phyloP scores from a whole-genome alignment of 192 early-diverging fungal species.

The Diversispora epigaea region DNA sequence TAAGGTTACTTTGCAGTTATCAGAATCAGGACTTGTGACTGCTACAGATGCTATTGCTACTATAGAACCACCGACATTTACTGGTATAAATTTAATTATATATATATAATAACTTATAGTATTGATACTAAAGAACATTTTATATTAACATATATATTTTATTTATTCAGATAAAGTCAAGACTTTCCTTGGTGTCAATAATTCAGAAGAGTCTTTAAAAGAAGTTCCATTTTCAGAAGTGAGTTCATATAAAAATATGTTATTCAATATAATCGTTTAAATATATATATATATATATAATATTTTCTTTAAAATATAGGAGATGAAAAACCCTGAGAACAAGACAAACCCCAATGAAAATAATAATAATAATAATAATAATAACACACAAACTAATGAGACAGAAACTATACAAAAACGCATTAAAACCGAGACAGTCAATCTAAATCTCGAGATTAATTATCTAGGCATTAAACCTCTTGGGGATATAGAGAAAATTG shows the following conservation, averaged over 20 bases:
- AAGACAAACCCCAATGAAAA: no score
- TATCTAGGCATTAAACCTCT: constrained; percentile 58
- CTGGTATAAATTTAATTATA: constrained; percentile 9
- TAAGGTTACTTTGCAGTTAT: constrained; percentile 75
- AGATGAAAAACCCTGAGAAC: constrained; percentile 4
- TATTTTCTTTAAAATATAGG: background rate
- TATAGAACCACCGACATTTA: constrained; percentile 43
- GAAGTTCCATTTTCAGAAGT: constrained; percentile 26
- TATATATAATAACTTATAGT: background rate
- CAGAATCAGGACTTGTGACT: constrained; percentile 71
- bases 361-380: background rate
- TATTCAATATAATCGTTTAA: background rate
- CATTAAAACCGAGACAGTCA: constrained; percentile 54
- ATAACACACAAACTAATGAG: constrained; percentile 35
- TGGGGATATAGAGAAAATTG: constrained; percentile 39
- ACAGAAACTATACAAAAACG: constrained; percentile 30
- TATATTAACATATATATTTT: constrained; percentile 4
- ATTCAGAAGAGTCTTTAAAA: constrained; percentile 33
- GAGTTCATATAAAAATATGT: background rate
- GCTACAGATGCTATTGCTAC: constrained; percentile 63
- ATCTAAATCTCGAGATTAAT: constrained; percentile 57
- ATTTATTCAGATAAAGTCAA: constrained; percentile 55
- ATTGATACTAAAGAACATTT: no score
- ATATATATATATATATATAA: background rate
- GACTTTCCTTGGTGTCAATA: constrained; percentile 62